Evolutionary conservation across 257 asterid species (phyloP), one percentile per base, ranked within the genome.

Genomic region (Buddleja alternifolia): DNA sequence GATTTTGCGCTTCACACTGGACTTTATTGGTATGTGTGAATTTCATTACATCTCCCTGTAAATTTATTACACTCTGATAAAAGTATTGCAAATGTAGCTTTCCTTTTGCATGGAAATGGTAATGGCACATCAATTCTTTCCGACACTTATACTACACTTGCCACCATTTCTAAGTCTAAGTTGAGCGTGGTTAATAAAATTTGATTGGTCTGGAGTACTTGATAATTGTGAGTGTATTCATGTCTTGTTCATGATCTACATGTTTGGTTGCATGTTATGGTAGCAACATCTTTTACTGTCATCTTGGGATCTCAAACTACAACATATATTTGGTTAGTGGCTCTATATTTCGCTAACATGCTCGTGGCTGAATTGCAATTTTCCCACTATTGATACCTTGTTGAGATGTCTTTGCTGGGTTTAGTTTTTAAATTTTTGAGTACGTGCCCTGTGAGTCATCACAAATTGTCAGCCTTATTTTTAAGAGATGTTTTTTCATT

Each of bases 1-100:
- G 88, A 89, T 94, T 73, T 70, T 94, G 78, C 97, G 99, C 54
- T 74, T 89, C 80, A 83, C 91, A 3, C 46, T 94, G 84, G 90
- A 94, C 75, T 94, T 94, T 67, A 84, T 89, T 50, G 99, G 99
- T 94, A 87, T 65, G 83, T 67, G 41, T 41, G 19, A 51, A 8
- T 68, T 24, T 47, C 52, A 34, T 14, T 66, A 17, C 50, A 25
- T 58, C 63, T 20, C 42, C 32, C 41, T 39, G 14, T 40, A 25
- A 62, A 34, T 52, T 62, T 67, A 17, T 37, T 48, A 51, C 17
- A 40, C 19, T 59, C 9, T 61, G 25, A 47, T 45, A 10, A 46
- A 34, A 34, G 44, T 52, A 24, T 12, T 67, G 63, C 60, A 7
- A 56, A 48, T 75, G 37, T 62, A 56, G 23, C 48, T 25, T 72